Base-by-base conservation (phyloP, 805 yeast species). In the Kuraishia capsulata region DNA sequence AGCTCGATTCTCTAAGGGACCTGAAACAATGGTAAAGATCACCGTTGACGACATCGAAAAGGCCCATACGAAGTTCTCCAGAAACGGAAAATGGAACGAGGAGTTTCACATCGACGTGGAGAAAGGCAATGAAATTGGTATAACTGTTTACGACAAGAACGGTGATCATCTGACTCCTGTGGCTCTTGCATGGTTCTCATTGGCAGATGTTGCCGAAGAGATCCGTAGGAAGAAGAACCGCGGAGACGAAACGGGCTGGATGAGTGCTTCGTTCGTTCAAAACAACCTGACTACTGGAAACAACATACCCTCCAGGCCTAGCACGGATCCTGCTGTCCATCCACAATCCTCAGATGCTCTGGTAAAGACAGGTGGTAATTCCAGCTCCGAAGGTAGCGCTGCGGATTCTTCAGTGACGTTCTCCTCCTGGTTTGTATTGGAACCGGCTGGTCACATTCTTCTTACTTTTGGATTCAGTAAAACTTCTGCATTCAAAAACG, bases 161-260 rank as follows among this genome's bases (percentile, higher is more conserved):
- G 84, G 84, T 29, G 76, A 68, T 41, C 72, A 67, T 36, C 63
- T 71, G 42, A 76, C 81, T 6, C 97, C 98, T 0, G 96, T 92
- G 5, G 98, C 95, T 6, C 69, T 92, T 29, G 76, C 83, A 50
- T 92, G 98, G 98, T 70, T 90, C 20, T 73, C 90, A 28, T 67
- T 92, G 21, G 79, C 94, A 3, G 99, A 92, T 58, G 74, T 92
- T 32, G 88, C 94, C 1, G 99, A 92, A 64, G 97, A 92, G 49
- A 73, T 90, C 39, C 85, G 99, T 60, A 83, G 92, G 51, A 82
- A 81, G 57, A 87, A 86, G 51, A 89, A 85, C 18, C 85, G 77
- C 6, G 78, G 76, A 50, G 85, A 84, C 31, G 71, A 67, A 30
- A 73, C 78, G 35, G 96, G 92, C 35, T 92, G 97, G 98, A 83